Base-by-base conservation (phyloP, 345 rosid species). In the Acer negundo region DNA sequence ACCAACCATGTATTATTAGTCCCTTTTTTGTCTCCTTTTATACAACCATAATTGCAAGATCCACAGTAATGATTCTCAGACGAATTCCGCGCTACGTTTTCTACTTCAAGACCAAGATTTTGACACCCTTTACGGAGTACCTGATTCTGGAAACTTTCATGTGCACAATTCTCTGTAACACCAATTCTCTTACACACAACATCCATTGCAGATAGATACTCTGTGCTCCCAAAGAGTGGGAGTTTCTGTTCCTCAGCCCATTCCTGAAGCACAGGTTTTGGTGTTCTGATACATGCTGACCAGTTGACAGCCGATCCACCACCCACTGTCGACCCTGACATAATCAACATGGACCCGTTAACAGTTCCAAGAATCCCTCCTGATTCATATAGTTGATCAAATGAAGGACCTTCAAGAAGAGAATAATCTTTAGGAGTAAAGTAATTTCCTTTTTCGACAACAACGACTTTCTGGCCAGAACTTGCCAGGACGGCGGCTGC, bases 271-370 rank as follows among this genome's bases (percentile, higher is more conserved):
- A 93, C 77, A 1, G 86, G 20, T 2, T 78, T 71, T 0, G 99
- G 99, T 0, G 99, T 93, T 28, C 79, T 90, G 74, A 95, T 88
- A 75, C 90, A 89, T 0, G 95, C 99, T 3, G 98, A 95, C 98
- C 98, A 95, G 65, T 95, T 95, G 61, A 95, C 74, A 62, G 93
- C 93, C 1, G 99, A 92, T 12, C 98, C 99, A 12, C 99, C 99
- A 0, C 99, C 99, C 9, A 95, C 92, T 0, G 91, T 86, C 22
- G 98, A 83, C 59, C 97, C 99, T 19, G 99, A 98, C 31, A 92
- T 20, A 0, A 92, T 38, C 81, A 82, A 16, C 0, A 86, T 0
- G 8, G 81, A 83, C 19, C 82, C 93, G 11, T 85, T 86, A n/a
- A 66, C 26, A 10, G 79, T 82, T 6, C 94, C 35, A 10, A 91